These are phyloP conservation scores for Castanea crenata DNA, from an alignment of 306 rosid genomes.

Conservation along the genomic window DNA sequence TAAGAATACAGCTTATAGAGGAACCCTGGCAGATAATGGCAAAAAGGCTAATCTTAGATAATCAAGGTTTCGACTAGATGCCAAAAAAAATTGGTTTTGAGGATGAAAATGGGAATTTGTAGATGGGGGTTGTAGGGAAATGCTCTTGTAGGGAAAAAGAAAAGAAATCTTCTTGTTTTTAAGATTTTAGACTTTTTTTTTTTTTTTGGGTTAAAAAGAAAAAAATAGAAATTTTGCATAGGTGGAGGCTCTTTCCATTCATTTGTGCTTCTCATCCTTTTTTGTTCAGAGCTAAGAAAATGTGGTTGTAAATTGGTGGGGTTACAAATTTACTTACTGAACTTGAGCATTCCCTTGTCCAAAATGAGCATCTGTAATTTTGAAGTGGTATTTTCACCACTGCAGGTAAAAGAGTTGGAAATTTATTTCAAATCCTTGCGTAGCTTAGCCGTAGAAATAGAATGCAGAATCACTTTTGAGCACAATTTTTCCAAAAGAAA, in stretches of 20 bases:
- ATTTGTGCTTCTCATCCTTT: slow-evolving; percentile 20
- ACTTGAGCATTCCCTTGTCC: slow-evolving; percentile 51
- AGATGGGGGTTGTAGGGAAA: slow-evolving; percentile 45
- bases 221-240: slow-evolving; percentile 58
- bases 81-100: slow-evolving; percentile 37
- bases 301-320: slow-evolving; percentile 75
- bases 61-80: slow-evolving; percentile 36
- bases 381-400: slow-evolving; percentile 71
- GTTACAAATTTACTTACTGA: slow-evolving; percentile 56
- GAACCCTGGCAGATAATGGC: slow-evolving; percentile 32
- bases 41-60: slow-evolving; percentile 24
- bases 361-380: slow-evolving; percentile 52
- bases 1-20: slow-evolving; percentile 34
- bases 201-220: slow-evolving; percentile 29
- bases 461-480: neutral
- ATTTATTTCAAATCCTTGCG: slow-evolving; percentile 19
- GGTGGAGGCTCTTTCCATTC: slow-evolving; percentile 47
- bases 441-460: neutral
- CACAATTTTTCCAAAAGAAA: too few relatives aligned
- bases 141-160: slow-evolving; percentile 36
- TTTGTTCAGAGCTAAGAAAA: slow-evolving; percentile 33
- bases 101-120: slow-evolving; percentile 39
- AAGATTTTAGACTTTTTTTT: slow-evolving; percentile 20
- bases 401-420: slow-evolving; percentile 47
- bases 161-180: slow-evolving; percentile 21